phyloP scores from a whole-genome alignment of 176 grass and related monocot genomes.

The Carex pumila region DNA sequence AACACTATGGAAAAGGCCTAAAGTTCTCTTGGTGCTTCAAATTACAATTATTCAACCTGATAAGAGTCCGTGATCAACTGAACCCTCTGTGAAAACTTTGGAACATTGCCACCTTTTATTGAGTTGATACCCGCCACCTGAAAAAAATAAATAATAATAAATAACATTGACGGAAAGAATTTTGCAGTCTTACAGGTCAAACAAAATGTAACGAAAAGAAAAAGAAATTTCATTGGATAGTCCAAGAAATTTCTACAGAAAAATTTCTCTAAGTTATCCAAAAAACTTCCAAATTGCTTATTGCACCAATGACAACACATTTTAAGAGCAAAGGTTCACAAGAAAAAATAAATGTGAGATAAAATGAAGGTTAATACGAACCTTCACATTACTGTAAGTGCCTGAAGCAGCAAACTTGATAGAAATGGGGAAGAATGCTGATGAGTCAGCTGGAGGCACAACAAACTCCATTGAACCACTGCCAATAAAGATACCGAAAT shows the following conservation, averaged over 20 bases:
- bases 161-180: background rate
- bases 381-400: slow-evolving; percentile 79
- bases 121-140: slow-evolving; percentile 49
- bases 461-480: slow-evolving; percentile 90
- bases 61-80: slow-evolving; percentile 49
- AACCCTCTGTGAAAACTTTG: slow-evolving; percentile 63
- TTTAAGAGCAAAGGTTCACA: background rate
- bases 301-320: background rate
- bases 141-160: slow-evolving; percentile 27
- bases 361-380: slow-evolving; percentile 26
- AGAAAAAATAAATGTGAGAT: background rate
- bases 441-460: slow-evolving; percentile 64
- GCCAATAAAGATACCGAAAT: slow-evolving; percentile 9
- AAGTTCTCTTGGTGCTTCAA: background rate
- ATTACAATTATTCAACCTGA: slow-evolving; percentile 38
- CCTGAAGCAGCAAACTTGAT: slow-evolving; percentile 61
- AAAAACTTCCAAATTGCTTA: background rate
- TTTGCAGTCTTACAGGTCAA: no score
- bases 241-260: background rate
- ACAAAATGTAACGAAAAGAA: no score
- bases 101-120: slow-evolving; percentile 30
- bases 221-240: background rate
- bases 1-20: slow-evolving; percentile 5
- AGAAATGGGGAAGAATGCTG: slow-evolving; percentile 70
- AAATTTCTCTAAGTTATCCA: background rate